A percentile compares a stretch with the other conserved stretches of the same genome.
Evolutionary conservation across 192 early-diverging fungal species (phyloP).

Genomic region (Piromyces finnis): DNA sequence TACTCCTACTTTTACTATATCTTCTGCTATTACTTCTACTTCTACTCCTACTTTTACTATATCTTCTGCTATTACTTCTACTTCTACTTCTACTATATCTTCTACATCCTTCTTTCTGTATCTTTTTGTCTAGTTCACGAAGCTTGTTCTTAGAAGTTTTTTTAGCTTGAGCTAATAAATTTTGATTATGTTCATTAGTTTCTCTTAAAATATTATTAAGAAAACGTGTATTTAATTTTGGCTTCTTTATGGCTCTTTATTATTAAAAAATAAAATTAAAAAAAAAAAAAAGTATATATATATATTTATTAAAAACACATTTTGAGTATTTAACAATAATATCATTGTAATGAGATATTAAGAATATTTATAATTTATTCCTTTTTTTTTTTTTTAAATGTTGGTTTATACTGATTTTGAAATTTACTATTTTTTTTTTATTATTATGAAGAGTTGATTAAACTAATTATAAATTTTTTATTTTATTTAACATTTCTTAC

Average conservation of each 20-base stretch:
- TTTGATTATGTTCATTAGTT: slow-evolving; percentile 23
- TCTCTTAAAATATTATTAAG: slow-evolving; percentile 12
- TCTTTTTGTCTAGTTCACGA: background rate
- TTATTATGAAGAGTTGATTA: too few species aligned
- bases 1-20: background rate
- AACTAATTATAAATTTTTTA: too few species aligned
- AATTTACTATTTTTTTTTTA: too few species aligned
- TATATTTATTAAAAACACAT: too few species aligned
- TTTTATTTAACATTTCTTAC: too few species aligned
- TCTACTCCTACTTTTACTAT: background rate
- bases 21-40: background rate
- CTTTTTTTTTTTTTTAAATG: too few species aligned
- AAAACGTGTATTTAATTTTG: slow-evolving; percentile 23
- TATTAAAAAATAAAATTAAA: too few species aligned
- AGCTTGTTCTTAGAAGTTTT: background rate
- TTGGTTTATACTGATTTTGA: too few species aligned
- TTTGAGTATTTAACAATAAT: too few species aligned
- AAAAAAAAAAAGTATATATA: too few species aligned
- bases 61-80: background rate
- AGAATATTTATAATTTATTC: too few species aligned
- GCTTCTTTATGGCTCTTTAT: slow-evolving; percentile 4
- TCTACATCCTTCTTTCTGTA: background rate
- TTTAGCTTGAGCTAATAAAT: slow-evolving; percentile 9
- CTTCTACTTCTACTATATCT: background rate
- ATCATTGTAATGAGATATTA: too few species aligned